These are phyloP conservation scores for Claviceps sp. DNA, from an alignment of 2,329 filamentous ascomycete genomes.

Conservation along the genomic window DNA sequence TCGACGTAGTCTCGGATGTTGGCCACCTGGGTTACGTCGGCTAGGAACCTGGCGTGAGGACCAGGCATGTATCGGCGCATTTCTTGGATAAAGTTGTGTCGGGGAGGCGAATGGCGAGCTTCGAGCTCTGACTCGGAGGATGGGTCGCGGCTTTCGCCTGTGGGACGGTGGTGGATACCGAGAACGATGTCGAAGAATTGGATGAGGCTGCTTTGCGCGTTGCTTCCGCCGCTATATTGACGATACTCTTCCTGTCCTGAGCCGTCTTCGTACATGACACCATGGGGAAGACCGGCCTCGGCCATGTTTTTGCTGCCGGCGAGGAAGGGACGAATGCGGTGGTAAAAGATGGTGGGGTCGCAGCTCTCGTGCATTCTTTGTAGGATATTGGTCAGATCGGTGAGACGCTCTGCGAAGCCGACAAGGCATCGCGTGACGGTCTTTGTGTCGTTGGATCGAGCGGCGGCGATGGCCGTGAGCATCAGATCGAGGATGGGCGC, in stretches of 20 bases:
- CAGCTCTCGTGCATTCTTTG: conserved; percentile 91
- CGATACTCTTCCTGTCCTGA: conserved; percentile 55
- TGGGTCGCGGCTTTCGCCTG: conserved; percentile 50
- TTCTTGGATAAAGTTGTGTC: conserved; percentile 84
- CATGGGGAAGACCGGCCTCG: conserved; percentile 78
- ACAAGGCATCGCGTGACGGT: conserved; percentile 67
- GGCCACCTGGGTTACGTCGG: conserved; percentile 63
- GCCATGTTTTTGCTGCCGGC: conserved; percentile 97
- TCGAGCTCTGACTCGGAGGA: conserved; percentile 27
- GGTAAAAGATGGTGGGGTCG: conserved; percentile 88
- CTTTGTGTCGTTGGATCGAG: conserved; percentile 52
- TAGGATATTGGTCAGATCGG: conserved; percentile 67
- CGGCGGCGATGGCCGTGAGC: conserved; percentile 75
- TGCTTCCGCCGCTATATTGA: conserved; percentile 87
- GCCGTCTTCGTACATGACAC: conserved; percentile 78
- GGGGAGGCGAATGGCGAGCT: conserved; percentile 24
- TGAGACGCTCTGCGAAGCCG: conserved; percentile 72
- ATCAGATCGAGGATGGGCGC: conserved; percentile 79
- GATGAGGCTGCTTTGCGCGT: conserved; percentile 91
- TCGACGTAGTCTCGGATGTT: conserved; percentile 83
- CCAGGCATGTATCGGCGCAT: conserved; percentile 98
- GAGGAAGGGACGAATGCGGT: conserved; percentile 89
- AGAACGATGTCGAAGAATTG: conserved; percentile 95
- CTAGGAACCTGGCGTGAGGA: conserved; percentile 76
- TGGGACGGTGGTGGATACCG: conserved; percentile 80